A percentile compares a stretch with the other conserved stretches of the same genome.
Conservation (phyloP, 1,139 yeast genomes). For the Suhomyces terraborum region DNA sequence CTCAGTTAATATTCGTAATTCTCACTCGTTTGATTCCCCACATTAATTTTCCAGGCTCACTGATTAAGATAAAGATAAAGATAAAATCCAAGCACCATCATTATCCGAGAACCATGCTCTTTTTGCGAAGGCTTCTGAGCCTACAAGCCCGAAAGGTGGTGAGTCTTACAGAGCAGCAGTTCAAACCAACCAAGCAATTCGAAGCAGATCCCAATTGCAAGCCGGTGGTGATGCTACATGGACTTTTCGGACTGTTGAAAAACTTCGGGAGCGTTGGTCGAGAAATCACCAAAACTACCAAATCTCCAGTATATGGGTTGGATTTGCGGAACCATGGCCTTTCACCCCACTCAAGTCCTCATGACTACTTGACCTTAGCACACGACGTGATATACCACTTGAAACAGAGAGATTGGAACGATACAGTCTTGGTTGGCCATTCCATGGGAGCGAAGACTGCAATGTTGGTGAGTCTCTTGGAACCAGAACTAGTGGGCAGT, state of each 20-base stretch:
- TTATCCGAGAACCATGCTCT: not conserved
- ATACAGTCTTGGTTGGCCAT: constrained; percentile 46
- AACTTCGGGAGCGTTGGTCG: constrained; percentile 43
- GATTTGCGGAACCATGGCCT: constrained; percentile 59
- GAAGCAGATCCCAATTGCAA: constrained; percentile 10
- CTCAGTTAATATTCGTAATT: no score
- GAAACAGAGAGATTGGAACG: constrained; percentile 24
- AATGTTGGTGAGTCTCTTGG: constrained; percentile 44
- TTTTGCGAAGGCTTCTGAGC: constrained; percentile 1
- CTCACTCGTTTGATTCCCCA: no score
- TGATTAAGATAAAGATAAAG: no score
- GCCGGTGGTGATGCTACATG: constrained; percentile 50
- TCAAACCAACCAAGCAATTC: constrained; percentile 11
- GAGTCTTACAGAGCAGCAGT: constrained; percentile 13
- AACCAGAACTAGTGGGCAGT: constrained; percentile 40
- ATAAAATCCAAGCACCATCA: not conserved
- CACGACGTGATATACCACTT: constrained; percentile 43
- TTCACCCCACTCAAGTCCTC: constrained; percentile 47
- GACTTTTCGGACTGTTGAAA: constrained; percentile 50
- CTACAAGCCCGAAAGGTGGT: constrained; percentile 2
- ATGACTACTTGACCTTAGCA: constrained; percentile 44
- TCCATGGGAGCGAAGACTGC: constrained; percentile 58
- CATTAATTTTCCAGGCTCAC: no score
- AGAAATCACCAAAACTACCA: constrained; percentile 30
- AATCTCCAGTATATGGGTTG: constrained; percentile 39